Percentiles rank a stretch among this genome's conserved stretches.
phyloP scores from a whole-genome alignment of 257 asterid species.

The Thymus quinquecostatus region DNA sequence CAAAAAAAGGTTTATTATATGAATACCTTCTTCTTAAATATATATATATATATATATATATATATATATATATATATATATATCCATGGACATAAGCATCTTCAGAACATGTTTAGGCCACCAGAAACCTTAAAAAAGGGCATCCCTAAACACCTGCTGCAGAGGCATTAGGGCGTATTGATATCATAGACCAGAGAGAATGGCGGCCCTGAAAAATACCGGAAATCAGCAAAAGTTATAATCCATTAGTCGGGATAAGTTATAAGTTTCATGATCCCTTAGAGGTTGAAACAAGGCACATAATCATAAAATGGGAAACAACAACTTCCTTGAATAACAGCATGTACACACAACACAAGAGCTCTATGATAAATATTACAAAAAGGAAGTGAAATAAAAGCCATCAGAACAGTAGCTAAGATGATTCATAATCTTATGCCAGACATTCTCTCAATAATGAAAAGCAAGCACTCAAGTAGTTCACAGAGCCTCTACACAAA shows the following conservation, averaged over 20 bases:
- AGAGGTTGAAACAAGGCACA: background rate
- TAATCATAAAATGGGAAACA: background rate
- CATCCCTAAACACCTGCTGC: slow-evolving; percentile 93
- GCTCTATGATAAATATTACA: background rate
- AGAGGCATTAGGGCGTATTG: slow-evolving; percentile 64
- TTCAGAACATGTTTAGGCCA: background rate
- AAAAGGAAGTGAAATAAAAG: no score
- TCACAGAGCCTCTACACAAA: background rate
- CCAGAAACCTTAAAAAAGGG: slow-evolving; percentile 14
- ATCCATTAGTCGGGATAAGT: no score
- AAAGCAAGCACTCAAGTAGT: background rate
- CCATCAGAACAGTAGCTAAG: background rate
- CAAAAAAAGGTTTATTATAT: background rate
- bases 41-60: slow-evolving; percentile 64
- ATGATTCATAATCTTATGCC: slow-evolving; percentile 1
- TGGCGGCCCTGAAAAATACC: slow-evolving; percentile 70
- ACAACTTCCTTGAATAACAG: background rate
- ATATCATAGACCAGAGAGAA: slow-evolving; percentile 81
- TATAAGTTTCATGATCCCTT: background rate
- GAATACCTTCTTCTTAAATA: slow-evolving; percentile 77
- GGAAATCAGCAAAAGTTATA: no score
- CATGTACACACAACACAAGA: background rate
- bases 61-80: slow-evolving; percentile 77
- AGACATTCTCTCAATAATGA: background rate
- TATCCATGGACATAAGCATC: slow-evolving; percentile 7